Evolutionary conservation across 805 yeast genomes (phyloP), one percentile per base, ranked within the genome.

Genomic region (Cyberlindnera saturnus): DNA sequence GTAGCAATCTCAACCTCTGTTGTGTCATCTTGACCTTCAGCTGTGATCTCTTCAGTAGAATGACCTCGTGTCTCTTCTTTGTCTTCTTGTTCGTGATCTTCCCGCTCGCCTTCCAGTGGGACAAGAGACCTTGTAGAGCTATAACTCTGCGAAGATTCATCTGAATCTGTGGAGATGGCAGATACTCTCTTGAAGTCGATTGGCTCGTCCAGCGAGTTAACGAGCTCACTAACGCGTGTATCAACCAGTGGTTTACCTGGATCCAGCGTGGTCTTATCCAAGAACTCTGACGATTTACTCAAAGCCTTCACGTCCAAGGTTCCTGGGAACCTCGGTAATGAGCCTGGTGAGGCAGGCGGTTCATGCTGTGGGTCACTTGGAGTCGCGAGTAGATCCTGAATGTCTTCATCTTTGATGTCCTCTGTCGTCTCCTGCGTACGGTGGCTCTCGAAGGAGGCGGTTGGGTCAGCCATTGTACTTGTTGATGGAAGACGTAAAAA

Each of bases 221-320:
- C 53, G 10, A 55, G 32, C 3, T 52, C 54, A 38, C 48, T 48
- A 15, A 54, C 52, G 14, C 52, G 44, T 32, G 38, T 34, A 37
- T 48, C 53, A 5, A 14, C 43, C 14, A 41, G 26, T 4, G 57
- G 65, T 45, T 63, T 69, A 0, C 73, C 74, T 3, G 79, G 79
- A 51, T 74, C 79, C 60, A 74, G 60, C 2, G 74, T 70, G n/a
- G 23, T 32, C 66, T 60, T 40, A 64, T 56, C 46, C 26, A 47
- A 26, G 3, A 57, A 51, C 19, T 30, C 42, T 15, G 40, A 40
- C 1, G 55, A 46, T n/a, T 45, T 44, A 11, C 66, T 63, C 32
- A 74, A 53, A 1, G 75, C 82, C 31, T 64, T 71, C 40, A 75
- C 75, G 40, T 70, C 64, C 43, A 67, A 57, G 0, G 75, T 66